These are phyloP conservation scores for Talaromyces sp. DNA, from an alignment of 2,329 filamentous ascomycete species.

Conservation along the genomic window DNA sequence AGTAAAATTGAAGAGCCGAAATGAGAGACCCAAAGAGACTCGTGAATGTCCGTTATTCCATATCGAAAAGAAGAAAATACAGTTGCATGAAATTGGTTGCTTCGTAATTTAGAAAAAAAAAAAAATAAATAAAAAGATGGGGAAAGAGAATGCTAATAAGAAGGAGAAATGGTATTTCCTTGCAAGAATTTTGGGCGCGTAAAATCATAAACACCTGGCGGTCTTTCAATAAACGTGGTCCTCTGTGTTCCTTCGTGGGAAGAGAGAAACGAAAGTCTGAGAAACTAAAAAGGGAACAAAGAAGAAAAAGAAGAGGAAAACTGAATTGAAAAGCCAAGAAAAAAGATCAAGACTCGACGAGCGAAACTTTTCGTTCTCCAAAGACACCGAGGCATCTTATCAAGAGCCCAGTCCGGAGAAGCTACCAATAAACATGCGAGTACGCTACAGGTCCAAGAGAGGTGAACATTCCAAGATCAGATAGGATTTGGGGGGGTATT, in stretches of 20 bases:
- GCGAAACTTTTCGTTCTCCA: slow-evolving; percentile 30
- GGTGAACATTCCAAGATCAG: slow-evolving; percentile 18
- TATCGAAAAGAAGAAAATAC: neutral
- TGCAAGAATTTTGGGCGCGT: neutral
- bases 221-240: neutral
- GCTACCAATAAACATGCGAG: slow-evolving; percentile 23
- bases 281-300: neutral
- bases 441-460: slow-evolving; percentile 21
- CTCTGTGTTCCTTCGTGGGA: neutral
- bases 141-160: neutral
- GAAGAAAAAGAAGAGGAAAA: neutral
- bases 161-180: neutral
- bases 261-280: neutral
- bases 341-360: slow-evolving; percentile 1
- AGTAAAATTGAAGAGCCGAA: neutral
- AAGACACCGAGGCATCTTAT: slow-evolving; percentile 20
- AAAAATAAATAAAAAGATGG: neutral
- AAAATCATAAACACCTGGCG: neutral
- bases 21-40: neutral
- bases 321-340: slow-evolving; percentile 16
- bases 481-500: slow-evolving; percentile 36
- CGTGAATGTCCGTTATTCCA: neutral
- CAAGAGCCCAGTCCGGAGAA: slow-evolving; percentile 19
- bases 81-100: neutral
- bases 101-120: neutral